Conservation (phyloP, 2,329 filamentous ascomycete species). For the Fusarium sp. region DNA sequence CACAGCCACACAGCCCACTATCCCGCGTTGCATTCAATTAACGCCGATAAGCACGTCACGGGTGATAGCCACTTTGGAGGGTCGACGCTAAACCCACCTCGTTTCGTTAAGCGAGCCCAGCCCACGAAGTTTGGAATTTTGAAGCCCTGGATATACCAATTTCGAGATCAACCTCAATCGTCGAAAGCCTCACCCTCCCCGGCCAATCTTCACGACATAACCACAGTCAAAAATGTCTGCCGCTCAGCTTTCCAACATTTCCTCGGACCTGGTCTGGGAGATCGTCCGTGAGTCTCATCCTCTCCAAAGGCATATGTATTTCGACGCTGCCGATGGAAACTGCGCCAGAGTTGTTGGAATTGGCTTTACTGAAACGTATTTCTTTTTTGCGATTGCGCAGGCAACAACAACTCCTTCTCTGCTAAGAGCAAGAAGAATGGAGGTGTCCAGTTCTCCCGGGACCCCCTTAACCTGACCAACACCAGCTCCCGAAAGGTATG, state of each 20-base stretch:
- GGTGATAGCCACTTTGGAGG: not conserved
- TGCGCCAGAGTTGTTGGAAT: conserved; percentile 23
- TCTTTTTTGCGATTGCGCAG: conserved; percentile 57
- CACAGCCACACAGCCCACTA: conserved; percentile 31
- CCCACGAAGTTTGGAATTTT: not conserved
- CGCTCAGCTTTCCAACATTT: conserved; percentile 76
- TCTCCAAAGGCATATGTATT: not conserved
- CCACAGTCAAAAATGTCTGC: conserved; percentile 62
- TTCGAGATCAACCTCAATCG: conserved; percentile 48
- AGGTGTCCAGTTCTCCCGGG: conserved; percentile 90
- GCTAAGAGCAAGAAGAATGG: conserved; percentile 87
- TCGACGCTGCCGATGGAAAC: conserved; percentile 9
- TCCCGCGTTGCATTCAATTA: conserved; percentile 28
- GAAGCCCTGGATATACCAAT: conserved; percentile 18
- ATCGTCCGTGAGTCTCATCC: conserved; percentile 83
- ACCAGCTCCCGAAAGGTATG: conserved; percentile 88
- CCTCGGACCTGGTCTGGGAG: conserved; percentile 94
- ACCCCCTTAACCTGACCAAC: conserved; percentile 94
- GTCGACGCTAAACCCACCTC: not conserved
- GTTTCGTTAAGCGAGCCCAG: not conserved
- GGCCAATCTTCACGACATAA: conserved; percentile 44
- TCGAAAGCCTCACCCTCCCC: conserved; percentile 36
- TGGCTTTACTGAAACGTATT: conserved; percentile 36
- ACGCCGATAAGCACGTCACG: conserved; percentile 22
- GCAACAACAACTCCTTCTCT: conserved; percentile 88